Evolutionary conservation across 2,329 filamentous ascomycete species (phyloP), one percentile per base, ranked within the genome.

Genomic region (Bisporella sp.): DNA sequence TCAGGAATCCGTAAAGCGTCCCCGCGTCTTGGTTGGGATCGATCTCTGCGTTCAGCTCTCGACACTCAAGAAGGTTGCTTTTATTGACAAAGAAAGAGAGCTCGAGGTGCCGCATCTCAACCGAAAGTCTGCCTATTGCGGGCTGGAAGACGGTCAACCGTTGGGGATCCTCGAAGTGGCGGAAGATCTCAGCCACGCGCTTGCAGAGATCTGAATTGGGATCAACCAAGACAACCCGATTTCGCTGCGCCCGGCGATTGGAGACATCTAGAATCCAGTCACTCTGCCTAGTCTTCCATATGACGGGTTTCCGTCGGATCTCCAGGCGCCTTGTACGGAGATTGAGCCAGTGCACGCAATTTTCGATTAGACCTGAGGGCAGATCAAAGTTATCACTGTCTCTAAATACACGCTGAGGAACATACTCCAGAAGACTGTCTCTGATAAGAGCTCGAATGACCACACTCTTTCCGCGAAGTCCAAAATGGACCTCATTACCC

Each of bases 291-390:
- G 42, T 49, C 9, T 47, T 64, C 74, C 74, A 78, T 1, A 66
- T 65, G n/a, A 61, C 52, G 0, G 72, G 65, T 1, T 62, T 61
- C 5, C 69, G 71, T 6, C 81, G 69, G 28, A 84, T 73, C 42
- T 85, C 76, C 0, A 87, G 46, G 1, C 65, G 47, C 2, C 68
- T 66, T 1, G 64, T 66, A 1, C 52, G 45, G 0, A 82, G 9
- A 41, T 85, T 68, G 4, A 85, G 65, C 80, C 81, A 86, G 54
- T 87, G 59, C 3, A 76, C 68, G 46, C 77, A 84, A 5, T 72
- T 64, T 0, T 75, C 62, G 0, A 82, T 54, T 0, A 87, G 66
- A 0, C 69, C 60, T 0, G 55, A 56, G 0, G 82, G 83, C 0
- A 85, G 63, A 54, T 82, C 79, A 35, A 66, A 71, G 3, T 21